phyloP scores from a whole-genome alignment of 768 basidiomycete genomes.

The Rhodotorula babjevae region DNA sequence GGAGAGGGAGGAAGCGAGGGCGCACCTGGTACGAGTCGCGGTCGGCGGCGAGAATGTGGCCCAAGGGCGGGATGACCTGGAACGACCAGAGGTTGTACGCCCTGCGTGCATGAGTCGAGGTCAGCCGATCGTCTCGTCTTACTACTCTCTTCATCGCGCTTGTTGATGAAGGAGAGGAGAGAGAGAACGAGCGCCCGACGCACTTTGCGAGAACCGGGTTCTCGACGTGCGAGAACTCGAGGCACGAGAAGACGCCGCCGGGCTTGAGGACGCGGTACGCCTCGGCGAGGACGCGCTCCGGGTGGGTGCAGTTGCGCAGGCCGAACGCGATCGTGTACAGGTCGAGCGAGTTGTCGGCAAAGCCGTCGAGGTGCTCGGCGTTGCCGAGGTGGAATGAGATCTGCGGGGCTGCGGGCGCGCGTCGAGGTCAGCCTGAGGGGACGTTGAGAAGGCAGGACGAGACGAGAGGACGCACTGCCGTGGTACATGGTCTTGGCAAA shows the following conservation, averaged over 20 bases:
- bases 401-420: slow-evolving; percentile 53
- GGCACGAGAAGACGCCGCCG: slow-evolving; percentile 87
- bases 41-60: slow-evolving; percentile 94
- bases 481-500: slow-evolving; percentile 99
- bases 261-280: slow-evolving; percentile 93
- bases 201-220: slow-evolving; percentile 82
- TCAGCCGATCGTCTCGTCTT: too few species aligned
- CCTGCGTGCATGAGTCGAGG: slow-evolving; percentile 54
- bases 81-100: slow-evolving; percentile 94
- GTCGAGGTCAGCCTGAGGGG: neutral
- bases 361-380: slow-evolving; percentile 72
- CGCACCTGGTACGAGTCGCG: slow-evolving; percentile 74
- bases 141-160: too few species aligned
- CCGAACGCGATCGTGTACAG: slow-evolving; percentile 98
- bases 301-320: slow-evolving; percentile 92
- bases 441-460: neutral
- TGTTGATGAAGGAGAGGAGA: neutral
- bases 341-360: slow-evolving; percentile 79
- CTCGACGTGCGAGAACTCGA: slow-evolving; percentile 90
- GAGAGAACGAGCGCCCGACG: slow-evolving; percentile 47
- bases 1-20: neutral
- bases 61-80: slow-evolving; percentile 85
- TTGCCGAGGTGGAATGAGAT: slow-evolving; percentile 89
- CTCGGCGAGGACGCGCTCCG: slow-evolving; percentile 78
- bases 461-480: slow-evolving; percentile 60